These are phyloP conservation scores for Macroventuria anomochaeta DNA, from an alignment of 2,329 filamentous ascomycete species.

Conservation along the genomic window DNA sequence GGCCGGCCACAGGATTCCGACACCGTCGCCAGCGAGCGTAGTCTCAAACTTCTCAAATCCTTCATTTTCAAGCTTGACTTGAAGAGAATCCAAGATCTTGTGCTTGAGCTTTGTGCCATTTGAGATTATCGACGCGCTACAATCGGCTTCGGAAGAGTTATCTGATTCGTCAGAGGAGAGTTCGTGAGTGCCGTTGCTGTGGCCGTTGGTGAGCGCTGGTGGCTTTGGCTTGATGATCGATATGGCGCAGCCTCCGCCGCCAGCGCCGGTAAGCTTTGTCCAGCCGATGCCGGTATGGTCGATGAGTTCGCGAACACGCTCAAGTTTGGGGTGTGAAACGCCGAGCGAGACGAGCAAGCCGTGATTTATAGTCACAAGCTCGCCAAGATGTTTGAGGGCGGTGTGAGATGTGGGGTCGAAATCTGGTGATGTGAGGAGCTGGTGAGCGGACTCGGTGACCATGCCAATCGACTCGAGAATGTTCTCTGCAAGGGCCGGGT, in stretches of 20 bases:
- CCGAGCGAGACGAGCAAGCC: conserved; percentile 88
- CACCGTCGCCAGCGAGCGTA: conserved; percentile 88
- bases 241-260: conserved; percentile 94
- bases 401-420: conserved; percentile 71
- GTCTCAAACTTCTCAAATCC: conserved; percentile 87
- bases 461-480: conserved; percentile 87
- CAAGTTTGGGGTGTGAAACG: conserved; percentile 91
- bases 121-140: conserved; percentile 40
- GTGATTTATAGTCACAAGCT: conserved; percentile 93
- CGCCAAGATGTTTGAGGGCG: conserved; percentile 76
- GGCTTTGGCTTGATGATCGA: conserved; percentile 77
- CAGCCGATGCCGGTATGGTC: conserved; percentile 90
- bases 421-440: conserved; percentile 62
- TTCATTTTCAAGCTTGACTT: conserved; percentile 62
- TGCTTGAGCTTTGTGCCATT: conserved; percentile 44
- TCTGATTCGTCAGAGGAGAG: conserved; percentile 35
- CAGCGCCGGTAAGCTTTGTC: conserved; percentile 96
- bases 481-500: conserved; percentile 77
- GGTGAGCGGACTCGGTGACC: conserved; percentile 66
- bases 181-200: conserved; percentile 33
- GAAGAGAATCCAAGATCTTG: conserved; percentile 63
- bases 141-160: conserved; percentile 34
- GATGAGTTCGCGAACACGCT: conserved; percentile 83
- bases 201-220: conserved; percentile 54
- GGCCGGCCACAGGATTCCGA: conserved; percentile 93